Evolutionary conservation across 257 asterid genomes (phyloP), one percentile per base, ranked within the genome.

Genomic region (Primulina tabacum): DNA sequence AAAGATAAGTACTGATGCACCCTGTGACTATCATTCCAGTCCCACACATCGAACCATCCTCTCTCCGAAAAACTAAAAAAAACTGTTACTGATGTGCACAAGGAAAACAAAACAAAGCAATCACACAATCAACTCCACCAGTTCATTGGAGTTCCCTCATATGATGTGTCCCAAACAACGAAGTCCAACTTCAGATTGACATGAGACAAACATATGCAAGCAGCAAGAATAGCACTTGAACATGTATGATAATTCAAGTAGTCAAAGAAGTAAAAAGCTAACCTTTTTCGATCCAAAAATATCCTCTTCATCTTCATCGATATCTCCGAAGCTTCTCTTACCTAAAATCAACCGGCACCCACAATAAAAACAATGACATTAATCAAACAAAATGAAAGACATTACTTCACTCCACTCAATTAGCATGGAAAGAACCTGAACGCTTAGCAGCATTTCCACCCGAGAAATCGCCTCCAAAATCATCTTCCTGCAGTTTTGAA

Each of bases 211-310:
- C 33, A 4, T 7, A 29, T 26, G 53, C 62, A 55, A 75, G 52
- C 52, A 14, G 69, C 63, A 40, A 28, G 2, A 43, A 11, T 12
- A 43, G 53, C 53, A 43, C 6, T 43, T 43, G 53, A 43, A 33
- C 37, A 8, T 34, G 40, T 14, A 38, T 16, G 16, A 21, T 7
- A 14, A 53, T 61, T 50, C 64, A 20, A 26, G 28, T 12, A 9
- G 50, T 38, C 34, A 35, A 35, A 38, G 50, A 38, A 38, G 50
- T 38, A 38, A 38, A 38, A 38, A 32, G 50, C n/a, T 4, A 21
- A 84, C 97, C 97, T 94, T 94, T 71, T 85, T 89, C 7, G 99
- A 81, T 70, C 95, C 96, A 84, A 94, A 94, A 61, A 94, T 83
- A 71, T 91, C 97, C 12, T 89, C 99, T 59, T 94, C 97, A 7